Percentiles rank a stretch among this genome's conserved stretches.
phyloP scores from a whole-genome alignment of 176 grass and related monocot species.

The Thinopyrum elongatum region DNA sequence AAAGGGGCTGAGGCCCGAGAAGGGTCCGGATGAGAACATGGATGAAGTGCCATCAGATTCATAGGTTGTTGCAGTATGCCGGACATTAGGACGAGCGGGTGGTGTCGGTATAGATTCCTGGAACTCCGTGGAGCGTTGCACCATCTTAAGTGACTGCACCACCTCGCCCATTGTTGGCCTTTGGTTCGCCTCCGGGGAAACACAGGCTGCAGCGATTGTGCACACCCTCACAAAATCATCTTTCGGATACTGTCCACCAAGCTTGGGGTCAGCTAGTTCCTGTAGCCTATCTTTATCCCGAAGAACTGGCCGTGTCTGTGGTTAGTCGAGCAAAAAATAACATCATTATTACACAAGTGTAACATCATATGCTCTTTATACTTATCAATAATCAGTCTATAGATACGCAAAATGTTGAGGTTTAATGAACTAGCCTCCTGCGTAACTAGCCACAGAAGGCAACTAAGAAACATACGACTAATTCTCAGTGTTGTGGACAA shows the following conservation, averaged over 20 bases:
- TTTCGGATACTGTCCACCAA: slow-evolving; percentile 70
- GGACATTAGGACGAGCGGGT: slow-evolving; percentile 43
- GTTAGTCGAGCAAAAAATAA: slow-evolving; percentile 8
- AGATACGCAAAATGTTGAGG: background rate
- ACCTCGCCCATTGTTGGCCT: slow-evolving; percentile 98
- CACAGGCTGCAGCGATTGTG: slow-evolving; percentile 95
- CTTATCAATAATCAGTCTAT: background rate
- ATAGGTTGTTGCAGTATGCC: slow-evolving; percentile 53
- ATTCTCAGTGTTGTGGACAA: background rate
- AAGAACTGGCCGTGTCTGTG: slow-evolving; percentile 83
- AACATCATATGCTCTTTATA: background rate
- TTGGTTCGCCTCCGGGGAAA: slow-evolving; percentile 87
- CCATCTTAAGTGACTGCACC: slow-evolving; percentile 99
- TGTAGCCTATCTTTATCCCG: slow-evolving; percentile 81
- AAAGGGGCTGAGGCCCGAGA: slow-evolving; percentile 91
- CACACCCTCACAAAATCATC: slow-evolving; percentile 96
- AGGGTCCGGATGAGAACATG: slow-evolving; percentile 96
- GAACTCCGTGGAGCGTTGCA: slow-evolving; percentile 66
- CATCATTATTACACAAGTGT: background rate
- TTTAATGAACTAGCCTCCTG: background rate
- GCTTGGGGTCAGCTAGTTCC: slow-evolving; percentile 76
- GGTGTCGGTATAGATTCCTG: slow-evolving; percentile 71
- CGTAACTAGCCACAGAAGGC: background rate
- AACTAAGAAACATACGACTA: background rate
- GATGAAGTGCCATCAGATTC: slow-evolving; percentile 95